Evolutionary conservation across 495 filamentous ascomycete genomes (phyloP), one percentile per base, ranked within the genome.

Genomic region (Acidiella bohemica): DNA sequence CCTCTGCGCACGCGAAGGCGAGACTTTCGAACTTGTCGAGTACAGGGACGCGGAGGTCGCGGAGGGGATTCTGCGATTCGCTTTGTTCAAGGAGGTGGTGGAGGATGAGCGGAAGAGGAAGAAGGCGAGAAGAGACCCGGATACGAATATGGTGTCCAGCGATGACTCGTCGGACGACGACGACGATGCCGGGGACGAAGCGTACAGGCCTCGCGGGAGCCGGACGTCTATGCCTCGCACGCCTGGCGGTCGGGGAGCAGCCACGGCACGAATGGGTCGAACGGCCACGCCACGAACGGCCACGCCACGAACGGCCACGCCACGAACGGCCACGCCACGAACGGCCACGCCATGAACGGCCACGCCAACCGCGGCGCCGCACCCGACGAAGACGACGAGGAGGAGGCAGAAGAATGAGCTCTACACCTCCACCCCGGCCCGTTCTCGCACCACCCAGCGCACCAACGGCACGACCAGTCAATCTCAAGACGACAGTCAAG

Each of bases 21-120:
- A 74, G 90, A 4, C 71, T 99, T 7, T 93, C 85, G 10, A 88
- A 78, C 51, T 68, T n/a, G 90, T 99, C 1, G 90, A 96, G 32
- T 80, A 92, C 55, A 76, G 78, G 36, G 90, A 99, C 60, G 87
- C 87, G 5, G 65, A 84, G 35, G 75, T 83, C 36, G 90, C 90
- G 9, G 88, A 99, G 56, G 67, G 75, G 13, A 93, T 99, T 51
- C 66, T 99, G 26, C 74, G 90, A 19, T 99, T 94, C 55, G 90
- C 90, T 13, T 75, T 99, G 40, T 99, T 96, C 72, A 99, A 99
- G 59, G 90, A 99, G 64, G 77, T 99, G 13, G 66, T 93, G 16
- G 82, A 90, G 58, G 81, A 84, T 49, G 83, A 86, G 56, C 81
- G 85, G 30, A 71, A 76, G 44, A 88, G 86, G 65, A 59, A 73